Evolutionary conservation across 345 rosid genomes (phyloP).

Genomic region (Melaleuca alternifolia): DNA sequence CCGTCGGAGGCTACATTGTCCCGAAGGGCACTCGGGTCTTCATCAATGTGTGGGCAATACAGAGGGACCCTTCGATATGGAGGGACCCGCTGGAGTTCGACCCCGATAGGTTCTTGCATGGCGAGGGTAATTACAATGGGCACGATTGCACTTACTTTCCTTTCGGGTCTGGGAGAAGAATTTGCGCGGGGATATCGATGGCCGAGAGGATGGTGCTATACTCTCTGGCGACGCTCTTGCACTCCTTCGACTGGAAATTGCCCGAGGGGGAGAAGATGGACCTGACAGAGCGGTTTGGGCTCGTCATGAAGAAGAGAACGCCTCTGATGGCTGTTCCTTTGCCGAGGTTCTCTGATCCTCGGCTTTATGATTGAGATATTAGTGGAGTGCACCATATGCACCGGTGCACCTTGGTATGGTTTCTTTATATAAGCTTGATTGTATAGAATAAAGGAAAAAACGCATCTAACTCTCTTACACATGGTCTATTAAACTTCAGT

Average conservation of each 20-base stretch:
- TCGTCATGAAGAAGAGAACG: constrained; percentile 5
- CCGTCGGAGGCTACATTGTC: constrained; percentile 1
- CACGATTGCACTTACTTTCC: constrained; percentile 1
- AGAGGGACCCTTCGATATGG: constrained; percentile 5
- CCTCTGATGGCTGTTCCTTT: background rate
- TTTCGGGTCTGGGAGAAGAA: constrained; percentile 8
- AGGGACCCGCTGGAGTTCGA: background rate
- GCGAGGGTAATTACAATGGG: background rate
- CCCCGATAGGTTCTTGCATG: constrained; percentile 2
- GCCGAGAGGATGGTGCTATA: constrained; percentile 7
- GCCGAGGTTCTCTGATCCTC: background rate
- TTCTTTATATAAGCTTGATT: background rate
- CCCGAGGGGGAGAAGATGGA: constrained; percentile 5
- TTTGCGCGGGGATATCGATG: constrained; percentile 2
- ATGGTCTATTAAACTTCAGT: background rate
- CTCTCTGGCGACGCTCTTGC: constrained; percentile 2
- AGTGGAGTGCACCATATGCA: background rate
- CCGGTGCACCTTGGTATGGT: background rate
- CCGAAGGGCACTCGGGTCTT: constrained; percentile 5
- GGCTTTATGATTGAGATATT: background rate
- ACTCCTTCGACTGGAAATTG: constrained; percentile 5
- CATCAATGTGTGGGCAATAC: constrained; percentile 7
- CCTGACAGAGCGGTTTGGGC: constrained; percentile 3
- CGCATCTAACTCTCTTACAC: background rate
- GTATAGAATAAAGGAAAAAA: background rate